Evolutionary conservation across 2,329 filamentous ascomycete species (phyloP).

Genomic region (Periconia sp.): DNA sequence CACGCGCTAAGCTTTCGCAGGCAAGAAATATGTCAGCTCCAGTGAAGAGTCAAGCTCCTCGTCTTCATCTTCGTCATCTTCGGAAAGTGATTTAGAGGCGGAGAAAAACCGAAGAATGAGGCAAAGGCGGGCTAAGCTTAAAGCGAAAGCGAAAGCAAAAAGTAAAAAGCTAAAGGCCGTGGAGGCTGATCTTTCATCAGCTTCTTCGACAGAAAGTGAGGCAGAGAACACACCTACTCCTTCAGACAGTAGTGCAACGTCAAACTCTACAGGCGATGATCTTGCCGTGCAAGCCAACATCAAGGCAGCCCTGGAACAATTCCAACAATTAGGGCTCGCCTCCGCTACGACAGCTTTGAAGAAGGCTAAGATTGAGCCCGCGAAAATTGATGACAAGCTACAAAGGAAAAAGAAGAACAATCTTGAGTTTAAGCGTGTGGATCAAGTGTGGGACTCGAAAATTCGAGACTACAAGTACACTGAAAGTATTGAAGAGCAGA

Average conservation of each 20-base stretch:
- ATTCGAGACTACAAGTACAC: conserved; percentile 66
- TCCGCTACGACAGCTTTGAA: conserved; percentile 15
- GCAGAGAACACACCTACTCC: conserved; percentile 7
- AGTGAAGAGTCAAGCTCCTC: conserved; percentile 24
- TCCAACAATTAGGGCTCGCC: conserved; percentile 15
- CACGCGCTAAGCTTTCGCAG: neutral
- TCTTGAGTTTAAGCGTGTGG: conserved; percentile 72
- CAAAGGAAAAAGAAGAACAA: conserved; percentile 43
- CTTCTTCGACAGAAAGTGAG: conserved; percentile 10
- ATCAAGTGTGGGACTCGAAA: conserved; percentile 62
- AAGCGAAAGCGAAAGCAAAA: conserved; percentile 28
- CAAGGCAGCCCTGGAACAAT: conserved; percentile 12
- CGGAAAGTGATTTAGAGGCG: conserved; percentile 20
- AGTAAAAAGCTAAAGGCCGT: conserved; percentile 8
- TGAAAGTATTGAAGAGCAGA: conserved; percentile 69
- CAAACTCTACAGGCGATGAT: conserved; percentile 15
- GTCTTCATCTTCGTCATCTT: conserved; percentile 18
- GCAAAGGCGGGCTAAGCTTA: too few species aligned
- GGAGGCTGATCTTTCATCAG: conserved; percentile 10
- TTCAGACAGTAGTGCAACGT: neutral
- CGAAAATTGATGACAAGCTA: too few species aligned
- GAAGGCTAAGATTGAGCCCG: conserved; percentile 6
- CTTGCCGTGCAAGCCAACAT: conserved; percentile 18
- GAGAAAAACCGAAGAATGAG: too few species aligned
- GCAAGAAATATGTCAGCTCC: conserved; percentile 21